Evolutionary conservation across 2,329 filamentous ascomycete genomes (phyloP), one percentile per base, ranked within the genome.

Genomic region (Huntiella moniliformis): DNA sequence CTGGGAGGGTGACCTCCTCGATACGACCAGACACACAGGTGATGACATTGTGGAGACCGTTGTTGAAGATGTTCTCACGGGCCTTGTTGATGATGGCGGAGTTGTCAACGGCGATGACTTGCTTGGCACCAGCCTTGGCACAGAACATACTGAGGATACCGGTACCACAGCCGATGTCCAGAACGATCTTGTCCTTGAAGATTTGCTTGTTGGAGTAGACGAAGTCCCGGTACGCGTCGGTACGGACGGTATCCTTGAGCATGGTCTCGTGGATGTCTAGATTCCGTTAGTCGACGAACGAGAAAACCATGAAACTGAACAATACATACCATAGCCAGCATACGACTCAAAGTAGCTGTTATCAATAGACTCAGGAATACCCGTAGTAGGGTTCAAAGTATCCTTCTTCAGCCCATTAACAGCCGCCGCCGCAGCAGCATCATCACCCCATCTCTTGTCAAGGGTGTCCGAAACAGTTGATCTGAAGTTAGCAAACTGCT

Each of bases 221-320:
- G 59, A 95, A 94, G 62, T 96, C 86, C 39, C 87, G 77, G 63
- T 96, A 96, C 3, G 84, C 80, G 55, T 94, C 82, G 8, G 87
- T 96, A 44, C 87, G 80, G 36, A 94, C 71, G 0, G 74, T 69
- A 57, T 96, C 87, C 60, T 94, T 93, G 51, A 96, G 71, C 87
- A 96, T 96, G 5, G 82, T 86, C 58, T 94, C 85, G 60, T 96
- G 87, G 47, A 96, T 95, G 48, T 85, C 83, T 82, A 57, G n/a
- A 13, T n/a, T 11, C 5, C 8, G 8, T 33, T 17, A 39, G 36
- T 13, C 4, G 18, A 1, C 8, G 4, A 10, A 6, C n/a, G n/a
- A 15, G 17, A 32, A 11, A 33, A 7, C n/a, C 12, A 33, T 16
- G 12, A 13, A 37, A 32, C 12, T 17, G 17, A 12, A 39, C 4